Base-by-base conservation (phyloP, 1,139 yeast genomes). In the Hansenula sp. region DNA sequence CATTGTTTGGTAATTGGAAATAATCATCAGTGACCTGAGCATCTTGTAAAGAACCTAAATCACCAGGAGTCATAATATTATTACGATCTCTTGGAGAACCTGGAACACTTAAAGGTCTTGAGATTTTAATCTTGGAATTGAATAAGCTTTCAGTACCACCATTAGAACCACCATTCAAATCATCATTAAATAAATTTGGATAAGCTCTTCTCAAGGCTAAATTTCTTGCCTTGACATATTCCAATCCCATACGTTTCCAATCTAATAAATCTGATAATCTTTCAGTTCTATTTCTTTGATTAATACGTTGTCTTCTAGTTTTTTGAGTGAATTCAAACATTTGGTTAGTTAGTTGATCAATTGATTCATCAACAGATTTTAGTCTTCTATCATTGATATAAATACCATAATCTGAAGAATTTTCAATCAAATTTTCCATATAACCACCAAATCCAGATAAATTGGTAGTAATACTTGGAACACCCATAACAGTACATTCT, bases 401-500 rank as follows among this genome's bases (percentile, higher is more conserved):
- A 60, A 93, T 93, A 62, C 99, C 99, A 61, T 93, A 93, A 68
- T 93, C 98, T 50, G 87, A 79, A 28, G 97, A 86, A 62, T 90
- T 88, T 65, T 93, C 98, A 65, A 93, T 91, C 58, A 93, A 74
- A 63, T 93, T 97, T 67, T 93, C 99, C 98, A 93, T 93, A 70
- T 93, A 93, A 57, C 98, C 94, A 44, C 99, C 99, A 63, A 93
- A 93, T 2, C 99, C 99, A 9, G 97, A 89, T 53, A 93, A 73
- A 65, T 93, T 93, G 42, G 99, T 93, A 24, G 99, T 91, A 60
- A 93, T 88, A n/a, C 96, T 88, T 17, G 99, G 99, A 46, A 93
- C 96, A 49, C 99, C 99, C 99, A 93, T 93, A 32, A 93, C 99
- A 1, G 99, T 93, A 72, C 99, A 93, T 65, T 93, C 99, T 11